A percentile compares a stretch with the other conserved stretches of the same genome.
Evolutionary conservation across 164 flowering plant genomes (phyloP).

Genomic region (Litsea cubeba): DNA sequence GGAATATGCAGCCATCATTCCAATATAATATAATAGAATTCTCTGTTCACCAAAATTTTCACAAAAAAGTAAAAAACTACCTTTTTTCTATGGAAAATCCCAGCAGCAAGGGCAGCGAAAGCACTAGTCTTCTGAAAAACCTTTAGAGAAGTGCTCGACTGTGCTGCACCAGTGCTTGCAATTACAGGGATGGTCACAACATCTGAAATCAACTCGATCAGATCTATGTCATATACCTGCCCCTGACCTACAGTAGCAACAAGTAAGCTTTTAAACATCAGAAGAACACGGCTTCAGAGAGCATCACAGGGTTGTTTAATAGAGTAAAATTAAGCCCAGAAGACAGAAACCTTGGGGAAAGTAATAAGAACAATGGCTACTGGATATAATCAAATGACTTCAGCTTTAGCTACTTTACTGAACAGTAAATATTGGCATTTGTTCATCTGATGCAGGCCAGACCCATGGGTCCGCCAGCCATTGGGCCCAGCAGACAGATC

Average conservation of each 20-base stretch:
- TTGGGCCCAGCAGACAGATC: no score
- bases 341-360: neutral
- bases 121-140: slow-evolving; percentile 85
- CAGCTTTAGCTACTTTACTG: neutral
- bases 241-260: slow-evolving; percentile 74
- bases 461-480: no score
- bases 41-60: neutral
- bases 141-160: slow-evolving; percentile 76
- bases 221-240: slow-evolving; percentile 86
- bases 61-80: slow-evolving; percentile 25
- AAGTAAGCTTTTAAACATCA: slow-evolving; percentile 5
- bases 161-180: slow-evolving; percentile 96
- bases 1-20: neutral
- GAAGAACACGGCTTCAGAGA: neutral
- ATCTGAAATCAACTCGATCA: slow-evolving; percentile 76
- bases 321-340: neutral
- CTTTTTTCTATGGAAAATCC: slow-evolving; percentile 95
- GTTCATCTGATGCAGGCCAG: no score
- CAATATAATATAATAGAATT: neutral
- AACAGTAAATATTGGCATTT: neutral
- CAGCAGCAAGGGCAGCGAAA: slow-evolving; percentile 98
- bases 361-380: neutral
- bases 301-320: neutral
- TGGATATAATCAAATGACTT: neutral
- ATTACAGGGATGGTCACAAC: slow-evolving; percentile 94